Percentiles rank a stretch among this genome's conserved stretches.
These are phyloP conservation scores for Asterionellopsis glacialis DNA, from an alignment of 108 stramenopile species.

Conservation along the genomic window DNA sequence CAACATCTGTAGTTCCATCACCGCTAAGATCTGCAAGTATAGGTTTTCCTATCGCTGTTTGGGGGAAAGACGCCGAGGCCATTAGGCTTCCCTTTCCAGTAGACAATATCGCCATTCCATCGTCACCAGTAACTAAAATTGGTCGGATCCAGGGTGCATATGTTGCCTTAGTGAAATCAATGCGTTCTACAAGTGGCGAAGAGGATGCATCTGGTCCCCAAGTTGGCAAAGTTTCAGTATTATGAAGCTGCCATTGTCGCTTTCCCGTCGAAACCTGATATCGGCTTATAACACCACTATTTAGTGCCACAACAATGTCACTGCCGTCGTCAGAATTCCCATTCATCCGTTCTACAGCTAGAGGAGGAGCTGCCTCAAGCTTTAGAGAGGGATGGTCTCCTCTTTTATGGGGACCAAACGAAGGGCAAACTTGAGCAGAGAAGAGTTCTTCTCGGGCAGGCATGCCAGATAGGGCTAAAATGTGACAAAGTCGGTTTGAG, in stretches of 20 bases:
- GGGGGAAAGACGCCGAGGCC: slow-evolving; percentile 58
- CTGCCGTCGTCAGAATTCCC: slow-evolving; percentile 17
- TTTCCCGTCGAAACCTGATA: slow-evolving; percentile 50
- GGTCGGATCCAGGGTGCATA: slow-evolving; percentile 45
- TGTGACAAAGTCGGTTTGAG: slow-evolving; percentile 45
- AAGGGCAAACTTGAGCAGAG: slow-evolving; percentile 58
- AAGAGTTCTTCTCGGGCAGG: slow-evolving; percentile 80
- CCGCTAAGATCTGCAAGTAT: slow-evolving; percentile 71
- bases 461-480: slow-evolving; percentile 61
- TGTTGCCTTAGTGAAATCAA: slow-evolving; percentile 30
- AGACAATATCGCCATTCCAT: slow-evolving; percentile 56
- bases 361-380: slow-evolving; percentile 50
- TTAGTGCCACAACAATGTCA: slow-evolving; percentile 76
- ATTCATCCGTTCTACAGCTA: slow-evolving; percentile 37
- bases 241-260: slow-evolving; percentile 38
- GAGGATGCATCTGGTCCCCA: slow-evolving; percentile 38
- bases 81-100: slow-evolving; percentile 52
- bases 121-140: slow-evolving; percentile 70
- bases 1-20: slow-evolving; percentile 78
- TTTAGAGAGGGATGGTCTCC: slow-evolving; percentile 3
- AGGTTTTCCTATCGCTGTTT: slow-evolving; percentile 47
- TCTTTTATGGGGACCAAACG: slow-evolving; percentile 20
- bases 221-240: slow-evolving; percentile 33
- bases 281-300: slow-evolving; percentile 61
- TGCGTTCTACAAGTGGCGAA: slow-evolving; percentile 34